Base-by-base conservation (phyloP, 2,329 filamentous ascomycete species). In the Fusarium sp. region DNA sequence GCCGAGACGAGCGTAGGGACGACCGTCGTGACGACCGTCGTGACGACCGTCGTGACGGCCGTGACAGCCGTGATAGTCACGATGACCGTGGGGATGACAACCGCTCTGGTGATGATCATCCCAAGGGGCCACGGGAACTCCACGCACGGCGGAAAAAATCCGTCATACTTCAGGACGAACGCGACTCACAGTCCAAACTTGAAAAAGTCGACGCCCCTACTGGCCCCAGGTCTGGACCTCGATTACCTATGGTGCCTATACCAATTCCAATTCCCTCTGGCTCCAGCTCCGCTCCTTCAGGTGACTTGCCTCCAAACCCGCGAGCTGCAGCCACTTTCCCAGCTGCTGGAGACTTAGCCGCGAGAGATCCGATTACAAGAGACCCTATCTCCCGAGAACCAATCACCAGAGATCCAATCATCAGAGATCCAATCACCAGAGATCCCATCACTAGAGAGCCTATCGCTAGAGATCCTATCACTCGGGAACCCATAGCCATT, bases 81-180 rank as follows among this genome's bases (percentile, higher is more conserved):
- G 81, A 82, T n/a, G 82, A 82, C 8, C 73, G 73, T 25, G 73
- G 61, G 5, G 73, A 75, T 5, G 76, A 78, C 25, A 84, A 79
- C 20, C 82, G 82, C 37, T 85, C 84, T 4, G 83, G 82, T 30
- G 85, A 86, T 23, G 85, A 86, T 11, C 77, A 81, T 35, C 70
- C 80, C 13, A 83, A 79, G 64, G 77, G 76, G 4, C 73, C 79
- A 23, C 72, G 80, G 65, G 57, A 80, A 65, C 61, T 80, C 41
- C 75, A 77, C 9, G 75, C 77, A 39, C 80, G 79, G n/a, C 79
- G 80, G 8, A 80, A 81, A 34, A 82, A 82, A 64, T 83, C 83
- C 2, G 70, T 82, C 13, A 72, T 83, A 4, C 69, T 82, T 13
- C 84, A 85, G 62, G 83, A 84, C 5, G 82, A 82, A 41, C 78